phyloP scores from a whole-genome alignment of 805 yeast species.

The Candida arabinofermentans region DNA sequence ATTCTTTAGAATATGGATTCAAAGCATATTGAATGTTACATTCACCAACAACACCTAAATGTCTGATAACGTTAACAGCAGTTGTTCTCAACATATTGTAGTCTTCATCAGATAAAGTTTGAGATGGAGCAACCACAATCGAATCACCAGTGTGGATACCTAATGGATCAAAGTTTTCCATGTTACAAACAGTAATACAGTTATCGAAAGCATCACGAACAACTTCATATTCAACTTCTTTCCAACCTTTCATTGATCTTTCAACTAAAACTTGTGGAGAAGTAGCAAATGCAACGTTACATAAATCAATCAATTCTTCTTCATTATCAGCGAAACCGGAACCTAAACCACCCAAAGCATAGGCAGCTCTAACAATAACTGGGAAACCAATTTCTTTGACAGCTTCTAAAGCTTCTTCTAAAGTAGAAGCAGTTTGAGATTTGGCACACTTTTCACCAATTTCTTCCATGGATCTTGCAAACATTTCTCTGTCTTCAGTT shows the following conservation, averaged over 20 bases:
- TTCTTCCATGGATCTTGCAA: conserved; percentile 91
- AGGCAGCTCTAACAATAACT: conserved; percentile 95
- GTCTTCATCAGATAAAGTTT: conserved; percentile 94
- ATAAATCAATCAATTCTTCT: conserved; percentile 78
- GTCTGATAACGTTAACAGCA: conserved; percentile 96
- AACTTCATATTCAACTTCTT: conserved; percentile 97
- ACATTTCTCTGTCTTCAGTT: conserved; percentile 96
- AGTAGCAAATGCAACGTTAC: conserved; percentile 82
- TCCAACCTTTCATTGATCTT: conserved; percentile 98
- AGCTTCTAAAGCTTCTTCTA: conserved; percentile 80
- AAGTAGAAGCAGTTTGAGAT: conserved; percentile 77
- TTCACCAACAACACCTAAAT: conserved; percentile 97
- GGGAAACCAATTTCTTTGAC: conserved; percentile 80
- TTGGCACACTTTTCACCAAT: conserved; percentile 94
- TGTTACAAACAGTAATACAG: conserved; percentile 98
- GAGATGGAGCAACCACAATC: conserved; percentile 98
- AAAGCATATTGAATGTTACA: conserved; percentile 97
- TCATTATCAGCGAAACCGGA: conserved; percentile 91
- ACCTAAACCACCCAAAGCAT: conserved; percentile 95
- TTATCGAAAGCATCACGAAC: conserved; percentile 94
- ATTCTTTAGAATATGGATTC: conserved; percentile 93
- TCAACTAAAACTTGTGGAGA: conserved; percentile 96
- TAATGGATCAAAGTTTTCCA: conserved; percentile 98
- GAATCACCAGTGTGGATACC: conserved; percentile 99
- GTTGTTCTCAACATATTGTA: conserved; percentile 97